Evolutionary conservation across 1,284 basidiomycete species (phyloP), one percentile per base, ranked within the genome.

Genomic region (Ganoderma meredithae): DNA sequence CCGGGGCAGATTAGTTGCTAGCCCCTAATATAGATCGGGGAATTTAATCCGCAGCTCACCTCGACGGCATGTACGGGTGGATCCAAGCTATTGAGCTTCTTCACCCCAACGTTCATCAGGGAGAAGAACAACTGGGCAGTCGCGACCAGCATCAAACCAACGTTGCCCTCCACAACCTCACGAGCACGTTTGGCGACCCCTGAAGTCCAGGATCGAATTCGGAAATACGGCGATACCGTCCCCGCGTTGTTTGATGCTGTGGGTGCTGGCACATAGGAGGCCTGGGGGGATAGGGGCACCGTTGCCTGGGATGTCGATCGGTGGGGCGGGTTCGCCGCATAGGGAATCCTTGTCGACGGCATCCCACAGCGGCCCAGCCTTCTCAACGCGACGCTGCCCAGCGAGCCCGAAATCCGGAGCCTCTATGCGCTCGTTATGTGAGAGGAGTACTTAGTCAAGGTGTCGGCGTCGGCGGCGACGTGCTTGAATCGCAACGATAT

Each of bases 141-240:
- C 15, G 85, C 85, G 22, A 94, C 84, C n/a, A 92, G 81, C 41
- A 91, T 77, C 66, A 94, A 77, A 19, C 91, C 92, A 2, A 83
- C 76, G 78, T 93, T 93, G 66, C 77, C 77, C 52, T 76, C 64
- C 40, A 76, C 65, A 9, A 69, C 64, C 39, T 66, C 69, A 43
- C 60, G 52, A 4, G 64, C 36, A 1, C 63, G 53, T 19, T 15
- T 33, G 1, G 39, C 33, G 13, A 17, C 36, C 22, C 25, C 41
- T n/a, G 36, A 41, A 43, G 53, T 25, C 39, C 27, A 6, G 19
- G n/a, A 39, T 7, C 44, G 41, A 12, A 36, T n/a, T 55, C 33
- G 56, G 47, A 52, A 12, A 6, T 17, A n/a, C 44, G 31, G 15
- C 22, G 43, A 19, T n/a, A 40, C 47, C 15, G 52, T 4, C 31